Evolutionary conservation across 345 rosid genomes (phyloP), one percentile per base, ranked within the genome.

Genomic region (Trapa incisa): DNA sequence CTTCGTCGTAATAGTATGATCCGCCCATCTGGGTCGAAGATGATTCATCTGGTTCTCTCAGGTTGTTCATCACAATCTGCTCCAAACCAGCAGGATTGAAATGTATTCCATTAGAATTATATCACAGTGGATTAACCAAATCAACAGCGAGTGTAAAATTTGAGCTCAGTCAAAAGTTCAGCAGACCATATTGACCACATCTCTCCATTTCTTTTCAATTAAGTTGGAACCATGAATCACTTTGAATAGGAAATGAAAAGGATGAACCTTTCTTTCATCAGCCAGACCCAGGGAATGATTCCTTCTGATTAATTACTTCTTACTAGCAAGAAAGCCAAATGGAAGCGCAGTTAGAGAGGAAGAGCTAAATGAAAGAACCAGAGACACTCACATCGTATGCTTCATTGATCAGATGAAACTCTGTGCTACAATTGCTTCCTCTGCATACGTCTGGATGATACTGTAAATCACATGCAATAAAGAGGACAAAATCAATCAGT

Each of bases 361-460:
- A 6, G 48, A 56, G 61, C 14, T 10, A 17, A 35, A 65, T 50
- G 5, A 17, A 39, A 37, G 22, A 60, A 22, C 29, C 29, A 22
- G 29, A 43, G 14, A n/a, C 33, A 67, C 93, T 62, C 81, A 93
- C 99, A 74, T 93, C 82, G 68, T 93, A 93, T 53, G 99, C 99
- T 82, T 93, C 95, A 61, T 84, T 87, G 45, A 94, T 90, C 41
- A 66, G 81, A 63, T 81, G 92, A 76, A 94, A 94, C 65, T 86
- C 84, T 14, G 83, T 80, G 1, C 88, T 92, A 36, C 92, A 88
- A 74, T 87, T 88, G 75, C 67, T 85, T 79, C 91, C 99, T 80
- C 87, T 86, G 76, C 99, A 94, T 7, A 94, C 97, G 75, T 94
- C 99, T 13, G 99, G 99, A 84, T 94, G 99, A 80, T 89, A 89